A percentile compares a stretch with the other conserved stretches of the same genome.
phyloP scores from a whole-genome alignment of 2,329 filamentous ascomycete species.

The Aspergillus novoparasiticus region DNA sequence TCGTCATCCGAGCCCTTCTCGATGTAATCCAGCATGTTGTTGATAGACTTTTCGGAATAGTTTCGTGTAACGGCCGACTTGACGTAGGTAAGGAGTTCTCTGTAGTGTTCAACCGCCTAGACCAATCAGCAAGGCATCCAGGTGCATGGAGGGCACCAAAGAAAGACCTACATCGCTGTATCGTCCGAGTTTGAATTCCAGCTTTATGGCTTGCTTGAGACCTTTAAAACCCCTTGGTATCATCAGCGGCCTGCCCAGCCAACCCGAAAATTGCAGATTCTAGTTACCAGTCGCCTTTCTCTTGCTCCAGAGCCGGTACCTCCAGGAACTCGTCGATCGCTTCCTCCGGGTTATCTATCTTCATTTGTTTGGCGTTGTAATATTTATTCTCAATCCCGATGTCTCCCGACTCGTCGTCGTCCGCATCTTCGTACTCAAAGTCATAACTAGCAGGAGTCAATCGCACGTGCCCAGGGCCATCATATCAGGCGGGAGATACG shows the following conservation, averaged over 20 bases:
- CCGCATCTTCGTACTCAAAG: conserved; percentile 95
- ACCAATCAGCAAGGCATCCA: conserved; percentile 10
- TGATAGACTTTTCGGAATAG: conserved; percentile 98
- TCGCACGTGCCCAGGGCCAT: neutral
- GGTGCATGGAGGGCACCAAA: neutral
- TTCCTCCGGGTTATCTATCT: conserved; percentile 79
- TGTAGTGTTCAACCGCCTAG: conserved; percentile 88
- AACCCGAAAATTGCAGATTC: neutral
- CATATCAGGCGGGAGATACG: conserved; percentile 24
- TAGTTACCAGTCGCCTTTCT: conserved; percentile 86
- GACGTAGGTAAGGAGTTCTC: conserved; percentile 93
- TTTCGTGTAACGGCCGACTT: conserved; percentile 96
- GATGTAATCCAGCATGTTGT: conserved; percentile 98
- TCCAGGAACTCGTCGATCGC: conserved; percentile 92
- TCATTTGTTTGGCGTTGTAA: conserved; percentile 98
- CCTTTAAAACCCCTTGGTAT: conserved; percentile 82
- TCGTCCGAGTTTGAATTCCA: conserved; percentile 88
- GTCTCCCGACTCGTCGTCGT: conserved; percentile 83
- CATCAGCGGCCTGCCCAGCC: conserved; percentile 14
- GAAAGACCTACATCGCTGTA: conserved; percentile 72
- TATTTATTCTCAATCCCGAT: conserved; percentile 99
- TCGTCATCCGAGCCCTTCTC: conserved; percentile 82
- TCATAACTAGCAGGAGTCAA: conserved; percentile 67
- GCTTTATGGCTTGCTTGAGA: conserved; percentile 95
- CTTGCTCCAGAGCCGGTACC: conserved; percentile 77